Evolutionary conservation across 768 basidiomycete genomes (phyloP).

Genomic region (Rhizopogon vulgaris): DNA sequence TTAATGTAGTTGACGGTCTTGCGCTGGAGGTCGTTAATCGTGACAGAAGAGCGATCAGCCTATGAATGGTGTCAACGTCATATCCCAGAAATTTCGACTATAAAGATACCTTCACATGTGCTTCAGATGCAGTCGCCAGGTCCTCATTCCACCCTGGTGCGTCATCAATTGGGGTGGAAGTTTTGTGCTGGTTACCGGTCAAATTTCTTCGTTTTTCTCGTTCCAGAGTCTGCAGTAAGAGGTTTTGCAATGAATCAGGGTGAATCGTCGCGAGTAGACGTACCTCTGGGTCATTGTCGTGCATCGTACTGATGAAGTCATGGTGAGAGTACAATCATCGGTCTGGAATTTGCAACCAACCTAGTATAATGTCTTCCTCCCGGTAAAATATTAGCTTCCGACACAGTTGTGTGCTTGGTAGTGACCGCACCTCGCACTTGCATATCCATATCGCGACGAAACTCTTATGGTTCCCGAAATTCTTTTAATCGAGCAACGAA

Average conservation of each 20-base stretch:
- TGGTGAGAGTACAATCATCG: not conserved
- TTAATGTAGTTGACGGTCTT: conserved; percentile 17
- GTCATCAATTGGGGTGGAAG: conserved; percentile 40
- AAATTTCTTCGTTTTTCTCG: conserved; percentile 49
- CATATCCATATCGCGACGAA: conserved; percentile 1
- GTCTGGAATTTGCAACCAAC: not conserved
- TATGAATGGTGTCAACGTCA: conserved; percentile 1
- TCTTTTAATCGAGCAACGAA: not conserved
- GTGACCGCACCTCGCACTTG: not conserved
- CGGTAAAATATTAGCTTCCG: not conserved
- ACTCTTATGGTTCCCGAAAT: not conserved
- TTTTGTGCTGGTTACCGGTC: conserved; percentile 35
- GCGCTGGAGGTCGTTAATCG: conserved; percentile 14
- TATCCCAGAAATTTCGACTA: too few relatives aligned
- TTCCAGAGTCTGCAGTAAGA: conserved; percentile 37
- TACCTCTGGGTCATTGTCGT: conserved; percentile 54
- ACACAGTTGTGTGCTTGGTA: too few relatives aligned
- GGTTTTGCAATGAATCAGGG: not conserved
- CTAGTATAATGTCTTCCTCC: not conserved
- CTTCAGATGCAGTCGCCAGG: conserved; percentile 60
- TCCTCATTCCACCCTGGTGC: conserved; percentile 72
- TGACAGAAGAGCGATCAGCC: conserved; percentile 19
- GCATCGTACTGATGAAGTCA: conserved; percentile 41
- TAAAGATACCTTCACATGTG: conserved; percentile 48
- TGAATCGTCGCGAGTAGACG: not conserved